Evolutionary conservation across 2,329 filamentous ascomycete genomes (phyloP).

Genomic region (Cercospora canescens): DNA sequence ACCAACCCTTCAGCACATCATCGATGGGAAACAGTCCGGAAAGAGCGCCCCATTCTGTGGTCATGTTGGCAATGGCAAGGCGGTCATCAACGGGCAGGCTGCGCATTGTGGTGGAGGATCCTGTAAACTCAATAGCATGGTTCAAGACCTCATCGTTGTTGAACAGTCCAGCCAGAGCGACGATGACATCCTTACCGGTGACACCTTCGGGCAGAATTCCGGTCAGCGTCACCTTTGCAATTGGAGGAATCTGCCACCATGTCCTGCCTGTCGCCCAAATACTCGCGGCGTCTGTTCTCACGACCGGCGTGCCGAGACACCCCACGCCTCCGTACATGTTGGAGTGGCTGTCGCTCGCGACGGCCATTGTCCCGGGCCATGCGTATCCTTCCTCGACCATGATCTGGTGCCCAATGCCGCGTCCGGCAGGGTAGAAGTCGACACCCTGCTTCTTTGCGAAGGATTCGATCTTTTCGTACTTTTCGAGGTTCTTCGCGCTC

Average conservation of each 20-base stretch:
- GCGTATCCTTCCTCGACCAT: conserved; percentile 83
- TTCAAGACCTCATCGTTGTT: conserved; percentile 87
- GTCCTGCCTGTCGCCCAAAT: conserved; percentile 82
- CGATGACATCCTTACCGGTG: conserved; percentile 90
- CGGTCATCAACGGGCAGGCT: conserved; percentile 72
- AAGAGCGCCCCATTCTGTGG: conserved; percentile 76
- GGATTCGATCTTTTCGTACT: conserved; percentile 77
- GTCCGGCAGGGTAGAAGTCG: conserved; percentile 72
- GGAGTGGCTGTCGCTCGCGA: conserved; percentile 75
- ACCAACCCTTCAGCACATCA: conserved; percentile 67
- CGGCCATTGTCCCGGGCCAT: conserved; percentile 82
- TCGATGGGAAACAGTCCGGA: conserved; percentile 82
- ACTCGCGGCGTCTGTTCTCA: conserved; percentile 81
- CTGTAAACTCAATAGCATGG: conserved; percentile 85
- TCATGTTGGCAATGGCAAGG: conserved; percentile 78
- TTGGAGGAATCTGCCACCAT: conserved; percentile 87
- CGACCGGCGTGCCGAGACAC: conserved; percentile 75
- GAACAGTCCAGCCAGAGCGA: conserved; percentile 84
- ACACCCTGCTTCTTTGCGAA: conserved; percentile 80
- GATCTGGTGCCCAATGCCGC: conserved; percentile 87
- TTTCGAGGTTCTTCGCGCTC: conserved; percentile 73
- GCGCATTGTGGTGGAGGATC: conserved; percentile 72
- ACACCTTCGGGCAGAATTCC: conserved; percentile 76
- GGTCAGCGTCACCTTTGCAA: conserved; percentile 76
- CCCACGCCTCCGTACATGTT: conserved; percentile 84